Conservation (phyloP, 805 yeast genomes). For the Wickerhamomyces chambardii region DNA sequence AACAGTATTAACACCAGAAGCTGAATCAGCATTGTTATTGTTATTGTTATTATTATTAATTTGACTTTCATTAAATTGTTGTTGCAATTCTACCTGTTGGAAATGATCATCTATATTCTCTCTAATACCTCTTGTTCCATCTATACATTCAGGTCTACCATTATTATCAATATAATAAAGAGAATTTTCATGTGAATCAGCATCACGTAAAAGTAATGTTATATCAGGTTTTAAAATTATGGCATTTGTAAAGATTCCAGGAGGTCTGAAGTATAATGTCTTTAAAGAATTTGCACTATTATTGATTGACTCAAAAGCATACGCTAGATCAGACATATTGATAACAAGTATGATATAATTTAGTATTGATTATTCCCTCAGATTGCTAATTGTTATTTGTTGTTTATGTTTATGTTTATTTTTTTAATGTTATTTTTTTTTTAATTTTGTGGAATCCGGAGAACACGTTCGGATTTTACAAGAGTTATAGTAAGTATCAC, state of each 20-base stretch:
- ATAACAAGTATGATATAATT: too few species aligned
- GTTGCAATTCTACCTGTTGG: constrained; percentile 22
- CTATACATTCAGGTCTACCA: constrained; percentile 36
- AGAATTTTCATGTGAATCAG: constrained; percentile 40
- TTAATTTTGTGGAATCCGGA: too few species aligned
- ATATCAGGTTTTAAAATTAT: constrained; percentile 41
- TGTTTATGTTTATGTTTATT: background rate
- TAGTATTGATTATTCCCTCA: background rate
- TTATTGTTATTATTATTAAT: too few species aligned
- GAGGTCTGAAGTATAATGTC: constrained; percentile 36
- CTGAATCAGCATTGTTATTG: too few species aligned
- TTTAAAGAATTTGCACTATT: constrained; percentile 10
- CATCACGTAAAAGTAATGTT: constrained; percentile 51
- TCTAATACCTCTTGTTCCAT: constrained; percentile 34
- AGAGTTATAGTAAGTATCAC: too few species aligned
- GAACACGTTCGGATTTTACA: too few species aligned
- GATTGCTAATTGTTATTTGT: background rate
- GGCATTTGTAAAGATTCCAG: constrained; percentile 63
- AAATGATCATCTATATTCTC: constrained; percentile 22
- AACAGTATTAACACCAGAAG: too few species aligned
- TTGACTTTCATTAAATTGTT: background rate
- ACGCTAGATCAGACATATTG: constrained; percentile 8
- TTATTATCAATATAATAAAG: constrained; percentile 33
- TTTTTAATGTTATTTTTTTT: too few species aligned
- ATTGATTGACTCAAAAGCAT: constrained; percentile 5